Evolutionary conservation across 2,329 filamentous ascomycete genomes (phyloP).

Genomic region (Trichoderma sp.): DNA sequence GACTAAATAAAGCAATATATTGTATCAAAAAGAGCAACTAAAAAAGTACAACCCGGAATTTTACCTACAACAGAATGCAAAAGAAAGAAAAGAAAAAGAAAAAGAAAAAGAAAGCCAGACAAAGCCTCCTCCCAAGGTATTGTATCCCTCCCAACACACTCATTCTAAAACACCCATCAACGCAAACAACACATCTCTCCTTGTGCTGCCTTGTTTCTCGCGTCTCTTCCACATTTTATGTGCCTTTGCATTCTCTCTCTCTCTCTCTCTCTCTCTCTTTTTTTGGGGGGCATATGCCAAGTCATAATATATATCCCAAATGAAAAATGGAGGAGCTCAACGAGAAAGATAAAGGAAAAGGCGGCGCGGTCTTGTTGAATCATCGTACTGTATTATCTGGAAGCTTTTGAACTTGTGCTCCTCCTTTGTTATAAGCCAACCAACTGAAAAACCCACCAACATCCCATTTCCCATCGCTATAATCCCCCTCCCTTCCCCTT

Average conservation of each 20-base stretch:
- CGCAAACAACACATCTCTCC: not conserved
- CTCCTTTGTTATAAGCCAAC: slow-evolving; percentile 34
- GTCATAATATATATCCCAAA: not conserved
- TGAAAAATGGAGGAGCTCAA: not conserved
- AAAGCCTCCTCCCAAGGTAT: slow-evolving; percentile 18
- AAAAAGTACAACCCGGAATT: not conserved
- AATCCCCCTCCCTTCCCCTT: slow-evolving; percentile 23
- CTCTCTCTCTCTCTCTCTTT: no score
- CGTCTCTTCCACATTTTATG: not conserved
- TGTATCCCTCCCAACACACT: not conserved
- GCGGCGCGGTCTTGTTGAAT: slow-evolving; percentile 31
- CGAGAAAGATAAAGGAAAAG: not conserved
- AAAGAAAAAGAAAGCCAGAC: not conserved
- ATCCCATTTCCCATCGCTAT: slow-evolving; percentile 23
- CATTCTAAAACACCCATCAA: not conserved
- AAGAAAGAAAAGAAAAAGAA: not conserved
- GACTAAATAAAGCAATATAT: not conserved
- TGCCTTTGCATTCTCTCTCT: not conserved
- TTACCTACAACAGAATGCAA: slow-evolving; percentile 1
- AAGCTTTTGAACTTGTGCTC: slow-evolving; percentile 34
- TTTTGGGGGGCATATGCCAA: no score
- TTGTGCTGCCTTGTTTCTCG: not conserved
- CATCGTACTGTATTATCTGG: slow-evolving; percentile 44
- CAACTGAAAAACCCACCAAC: slow-evolving; percentile 31
- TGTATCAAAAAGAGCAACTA: not conserved